These are phyloP conservation scores for Paspalum vaginatum DNA, from an alignment of 176 grass and related monocot genomes.

Conservation along the genomic window DNA sequence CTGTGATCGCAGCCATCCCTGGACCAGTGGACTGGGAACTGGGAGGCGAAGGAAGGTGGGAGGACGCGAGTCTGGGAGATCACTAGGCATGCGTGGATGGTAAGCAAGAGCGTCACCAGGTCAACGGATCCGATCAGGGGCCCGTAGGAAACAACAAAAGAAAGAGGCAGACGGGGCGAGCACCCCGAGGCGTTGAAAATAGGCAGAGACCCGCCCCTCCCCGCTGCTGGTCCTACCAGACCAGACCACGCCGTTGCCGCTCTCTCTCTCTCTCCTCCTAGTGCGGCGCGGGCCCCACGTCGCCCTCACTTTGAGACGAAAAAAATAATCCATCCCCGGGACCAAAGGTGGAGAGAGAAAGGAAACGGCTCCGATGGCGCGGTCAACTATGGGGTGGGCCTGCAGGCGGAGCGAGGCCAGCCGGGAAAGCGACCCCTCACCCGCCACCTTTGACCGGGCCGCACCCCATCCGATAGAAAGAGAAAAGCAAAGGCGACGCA, in stretches of 20 bases:
- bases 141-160: conserved; percentile 26
- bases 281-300: background rate
- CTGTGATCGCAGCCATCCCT: background rate
- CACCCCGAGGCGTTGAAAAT: conserved; percentile 43
- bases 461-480: background rate
- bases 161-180: conserved; percentile 26
- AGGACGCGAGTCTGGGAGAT: too few relatives aligned
- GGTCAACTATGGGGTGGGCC: conserved; percentile 48
- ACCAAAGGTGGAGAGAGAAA: background rate
- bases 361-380: background rate
- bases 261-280: background rate
- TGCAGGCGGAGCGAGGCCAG: conserved; percentile 5
- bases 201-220: too few relatives aligned
- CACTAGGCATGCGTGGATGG: background rate
- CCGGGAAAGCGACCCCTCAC: conserved; percentile 53
- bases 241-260: too few relatives aligned
- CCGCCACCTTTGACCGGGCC: conserved; percentile 51
- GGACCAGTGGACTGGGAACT: too few relatives aligned
- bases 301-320: conserved; percentile 8
- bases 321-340: background rate
- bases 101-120: background rate
- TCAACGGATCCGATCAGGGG: too few relatives aligned
- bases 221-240: too few relatives aligned
- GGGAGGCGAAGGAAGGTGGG: background rate
- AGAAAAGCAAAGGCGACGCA: too few relatives aligned